A percentile compares a stretch with the other conserved stretches of the same genome.
These are phyloP conservation scores for Hypoxylon sp. DNA, from an alignment of 2,329 filamentous ascomycete genomes.

Conservation along the genomic window DNA sequence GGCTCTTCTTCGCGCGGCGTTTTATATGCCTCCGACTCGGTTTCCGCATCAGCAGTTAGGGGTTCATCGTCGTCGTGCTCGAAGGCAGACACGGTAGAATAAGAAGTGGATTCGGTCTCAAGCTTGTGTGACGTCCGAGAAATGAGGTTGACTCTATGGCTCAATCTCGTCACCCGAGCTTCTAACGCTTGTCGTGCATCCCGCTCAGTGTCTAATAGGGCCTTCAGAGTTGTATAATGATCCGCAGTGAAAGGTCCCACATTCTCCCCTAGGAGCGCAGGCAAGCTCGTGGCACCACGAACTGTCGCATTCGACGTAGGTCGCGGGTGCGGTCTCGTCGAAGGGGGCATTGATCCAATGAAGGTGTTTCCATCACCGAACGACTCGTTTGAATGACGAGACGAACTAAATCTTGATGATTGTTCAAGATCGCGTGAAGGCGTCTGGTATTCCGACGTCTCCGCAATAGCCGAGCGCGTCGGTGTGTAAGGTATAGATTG, in stretches of 20 bases:
- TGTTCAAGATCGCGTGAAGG: slow-evolving; percentile 47
- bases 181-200: slow-evolving; percentile 70
- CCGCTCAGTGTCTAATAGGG: slow-evolving; percentile 71
- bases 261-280: slow-evolving; percentile 57
- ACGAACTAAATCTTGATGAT: slow-evolving; percentile 55
- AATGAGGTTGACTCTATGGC: slow-evolving; percentile 64
- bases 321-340: slow-evolving; percentile 51
- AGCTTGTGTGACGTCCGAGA: slow-evolving; percentile 59
- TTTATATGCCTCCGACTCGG: slow-evolving; percentile 65
- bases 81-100: slow-evolving; percentile 59
- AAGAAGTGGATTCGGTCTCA: slow-evolving; percentile 55
- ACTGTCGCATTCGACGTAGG: slow-evolving; percentile 65
- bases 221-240: slow-evolving; percentile 66
- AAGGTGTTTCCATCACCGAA: slow-evolving; percentile 65
- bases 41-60: slow-evolving; percentile 49
- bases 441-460: slow-evolving; percentile 54
- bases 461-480: slow-evolving; percentile 49
- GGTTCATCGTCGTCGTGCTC: slow-evolving; percentile 60
- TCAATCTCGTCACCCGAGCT: slow-evolving; percentile 68
- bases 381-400: slow-evolving; percentile 62
- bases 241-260: slow-evolving; percentile 58
- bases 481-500: slow-evolving; percentile 50
- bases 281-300: slow-evolving; percentile 63
- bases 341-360: slow-evolving; percentile 59
- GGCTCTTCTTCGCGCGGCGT: slow-evolving; percentile 66